Evolutionary conservation across 2,329 filamentous ascomycete genomes (phyloP), one percentile per base, ranked within the genome.

Genomic region (Acarospora socialis): DNA sequence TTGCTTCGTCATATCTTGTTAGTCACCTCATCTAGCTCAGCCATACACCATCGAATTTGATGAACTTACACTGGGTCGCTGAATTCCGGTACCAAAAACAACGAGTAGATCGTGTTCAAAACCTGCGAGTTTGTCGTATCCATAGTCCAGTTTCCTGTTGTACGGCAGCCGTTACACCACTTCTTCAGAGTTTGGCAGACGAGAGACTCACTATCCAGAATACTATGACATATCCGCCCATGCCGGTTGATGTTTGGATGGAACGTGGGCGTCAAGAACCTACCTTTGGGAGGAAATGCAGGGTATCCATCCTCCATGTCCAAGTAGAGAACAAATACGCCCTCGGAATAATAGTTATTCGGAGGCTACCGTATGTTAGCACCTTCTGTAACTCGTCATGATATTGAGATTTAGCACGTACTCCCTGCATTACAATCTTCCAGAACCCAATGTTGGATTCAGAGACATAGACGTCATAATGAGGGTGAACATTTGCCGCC

Each of bases 231-330:
- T 37, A 58, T 51, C 10, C 46, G 42, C 5, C 52, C 53, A 21
- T 56, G 51, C 21, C 47, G 45, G 26, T 51, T 54, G 37, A 56
- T 50, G 35, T 58, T 57, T 7, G 55, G 52, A 28, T 59, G 55
- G 30, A 51, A 46, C 23, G 56, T 47, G 9, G 47, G 46, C 3
- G 54, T 58, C 18, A 55, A 37, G 34, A 58, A 56, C 10, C 54
- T 47, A 5, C 35, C 52, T 23, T 52, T 46, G 2, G 53, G 52
- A 4, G 53, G 41, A 22, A 49, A 52, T 7, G 44, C 40, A 4
- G 54, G 55, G 34, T 54, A 59, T n/a, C 46, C 31, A 4, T 54
- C 46, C 7, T 43, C 49, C 40, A 54, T 52, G 24, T 55, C 47
- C 3, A 56, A 39, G 33, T 56, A 57, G 4, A 58, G 38, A 15